Evolutionary conservation across 2,329 filamentous ascomycete genomes (phyloP), one percentile per base, ranked within the genome.

Genomic region (Elsinoe australis): DNA sequence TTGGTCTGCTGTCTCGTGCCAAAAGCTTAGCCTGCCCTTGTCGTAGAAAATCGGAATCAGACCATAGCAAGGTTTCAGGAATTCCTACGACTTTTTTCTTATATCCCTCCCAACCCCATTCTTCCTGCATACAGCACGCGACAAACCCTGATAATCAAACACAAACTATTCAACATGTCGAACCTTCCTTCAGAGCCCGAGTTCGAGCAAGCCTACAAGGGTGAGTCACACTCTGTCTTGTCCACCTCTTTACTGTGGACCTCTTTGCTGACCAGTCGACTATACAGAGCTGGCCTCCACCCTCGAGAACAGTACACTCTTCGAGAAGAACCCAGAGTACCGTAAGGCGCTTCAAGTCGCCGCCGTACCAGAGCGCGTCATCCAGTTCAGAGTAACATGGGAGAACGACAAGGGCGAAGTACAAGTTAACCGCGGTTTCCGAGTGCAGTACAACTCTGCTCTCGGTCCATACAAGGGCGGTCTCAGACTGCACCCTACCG

Each of bases 401-500:
- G 89, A 95, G 71, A 82, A 95, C 68, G 92, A 96, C 77, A 82
- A 87, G 69, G 85, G 85, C 71, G 65, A 86, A 65, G 75, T 89
- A 61, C 85, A 94, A 71, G 83, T 95, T 71, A 95, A 95, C 81
- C 83, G 86, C 56, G 92, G 88, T 58, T 95, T 85, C 78, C 85
- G 92, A 61, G 90, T 98, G 41, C 92, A 96, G 72, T 96, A 94
- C 82, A 98, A 96, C 82, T 94, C 86, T 39, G 89, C 90, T 36
- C 82, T 96, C 17, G 92, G 92, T 50, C 92, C 92, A 47, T 96
- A 95, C 83, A 96, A 96, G 80, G 92, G 92, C 57, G 92, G 92
- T 66, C 82, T 96, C 59, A 79, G 92, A 59, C 87, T 98, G 71
- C 92, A 98, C 70, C 92, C 90, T 54, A 82, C 83, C 8, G 87